Percentiles rank a stretch among this genome's conserved stretches.
These are phyloP conservation scores for Leptosphaerulina australis DNA, from an alignment of 2,329 filamentous ascomycete species.

Conservation along the genomic window DNA sequence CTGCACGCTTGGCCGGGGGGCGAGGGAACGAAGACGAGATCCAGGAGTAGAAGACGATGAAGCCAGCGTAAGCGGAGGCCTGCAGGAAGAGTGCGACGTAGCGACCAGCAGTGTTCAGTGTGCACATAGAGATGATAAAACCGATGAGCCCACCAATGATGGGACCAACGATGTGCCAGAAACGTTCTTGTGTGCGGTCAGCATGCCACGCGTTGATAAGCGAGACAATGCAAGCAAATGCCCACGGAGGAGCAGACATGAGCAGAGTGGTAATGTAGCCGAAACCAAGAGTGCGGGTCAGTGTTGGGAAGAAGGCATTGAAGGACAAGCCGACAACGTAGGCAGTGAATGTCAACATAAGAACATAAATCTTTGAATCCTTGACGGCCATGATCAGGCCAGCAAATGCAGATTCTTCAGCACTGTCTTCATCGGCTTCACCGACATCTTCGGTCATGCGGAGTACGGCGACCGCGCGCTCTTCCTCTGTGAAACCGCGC, in stretches of 20 bases:
- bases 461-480: conserved; percentile 51
- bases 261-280: conserved; percentile 47
- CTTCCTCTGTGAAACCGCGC: conserved; percentile 54
- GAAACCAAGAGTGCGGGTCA: conserved; percentile 49
- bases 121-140: conserved; percentile 50
- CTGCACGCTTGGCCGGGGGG: conserved; percentile 65
- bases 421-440: conserved; percentile 50
- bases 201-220: conserved; percentile 60
- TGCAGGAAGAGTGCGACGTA: conserved; percentile 46
- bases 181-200: conserved; percentile 57
- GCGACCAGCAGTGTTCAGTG: conserved; percentile 38
- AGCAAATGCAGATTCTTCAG: conserved; percentile 58
- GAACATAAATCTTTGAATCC: conserved; percentile 67
- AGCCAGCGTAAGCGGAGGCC: conserved; percentile 49
- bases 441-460: conserved; percentile 58
- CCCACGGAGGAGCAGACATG: conserved; percentile 58
- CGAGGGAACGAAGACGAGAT: conserved; percentile 54
- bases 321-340: conserved; percentile 61
- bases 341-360: conserved; percentile 67
- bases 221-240: conserved; percentile 53
- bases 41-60: conserved; percentile 49
- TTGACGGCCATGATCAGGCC: conserved; percentile 65
- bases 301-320: conserved; percentile 44
- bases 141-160: conserved; percentile 52
- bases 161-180: conserved; percentile 59